Percentiles rank a stretch among this genome's conserved stretches.
phyloP scores from a whole-genome alignment of 768 basidiomycete species.

The Lactifluus pinguis region DNA sequence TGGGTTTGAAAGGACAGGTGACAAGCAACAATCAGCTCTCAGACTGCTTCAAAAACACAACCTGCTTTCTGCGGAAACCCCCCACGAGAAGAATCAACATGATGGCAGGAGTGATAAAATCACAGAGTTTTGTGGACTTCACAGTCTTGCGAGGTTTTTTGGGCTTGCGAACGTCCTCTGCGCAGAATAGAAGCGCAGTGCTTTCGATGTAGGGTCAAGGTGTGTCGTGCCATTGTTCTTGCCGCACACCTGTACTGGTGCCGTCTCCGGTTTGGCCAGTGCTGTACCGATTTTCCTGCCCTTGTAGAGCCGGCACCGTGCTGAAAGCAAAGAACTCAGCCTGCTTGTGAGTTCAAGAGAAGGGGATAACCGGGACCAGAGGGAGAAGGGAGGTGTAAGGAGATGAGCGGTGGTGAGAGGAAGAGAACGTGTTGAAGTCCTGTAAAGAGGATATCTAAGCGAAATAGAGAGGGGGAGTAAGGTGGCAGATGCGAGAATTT shows the following conservation, averaged over 20 bases:
- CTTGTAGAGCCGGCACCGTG: slow-evolving; percentile 81
- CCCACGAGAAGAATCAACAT: slow-evolving; percentile 95
- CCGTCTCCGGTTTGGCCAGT: slow-evolving; percentile 47
- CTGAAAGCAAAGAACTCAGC: no score
- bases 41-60: slow-evolving; percentile 96
- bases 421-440: no score
- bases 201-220: slow-evolving; percentile 76
- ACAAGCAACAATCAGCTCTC: slow-evolving; percentile 87
- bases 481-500: no score
- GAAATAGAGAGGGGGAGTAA: no score
- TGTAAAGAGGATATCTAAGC: no score
- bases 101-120: slow-evolving; percentile 87
- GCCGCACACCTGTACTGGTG: slow-evolving; percentile 72
- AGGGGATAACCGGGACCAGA: no score
- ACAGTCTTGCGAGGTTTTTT: slow-evolving; percentile 88
- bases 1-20: slow-evolving; percentile 95
- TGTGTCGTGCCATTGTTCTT: slow-evolving; percentile 88
- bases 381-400: no score
- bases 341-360: no score
- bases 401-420: no score
- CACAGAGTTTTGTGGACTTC: slow-evolving; percentile 69
- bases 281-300: slow-evolving; percentile 70
- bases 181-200: slow-evolving; percentile 88
- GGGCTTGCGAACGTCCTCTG: slow-evolving; percentile 85
- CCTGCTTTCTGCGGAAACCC: slow-evolving; percentile 95